Evolutionary conservation across 1,139 yeast genomes (phyloP).

Genomic region (Candida tetrigidarum): DNA sequence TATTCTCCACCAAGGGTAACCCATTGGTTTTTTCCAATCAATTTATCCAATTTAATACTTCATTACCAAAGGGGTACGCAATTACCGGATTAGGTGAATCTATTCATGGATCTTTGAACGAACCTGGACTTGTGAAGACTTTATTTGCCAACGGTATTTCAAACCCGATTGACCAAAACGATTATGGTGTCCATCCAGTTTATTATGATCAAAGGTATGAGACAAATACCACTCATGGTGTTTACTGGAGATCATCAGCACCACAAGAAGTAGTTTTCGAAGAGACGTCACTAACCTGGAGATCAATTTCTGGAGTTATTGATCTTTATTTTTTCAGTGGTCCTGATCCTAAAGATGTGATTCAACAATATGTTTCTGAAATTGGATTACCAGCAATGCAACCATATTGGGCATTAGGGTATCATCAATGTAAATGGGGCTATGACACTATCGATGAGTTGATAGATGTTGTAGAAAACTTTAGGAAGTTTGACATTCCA

Average conservation of each 20-base stretch:
- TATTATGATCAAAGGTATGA: constrained; percentile 26
- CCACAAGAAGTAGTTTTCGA: constrained; percentile 26
- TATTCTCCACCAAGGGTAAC: constrained; percentile 26
- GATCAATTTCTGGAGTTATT: constrained; percentile 30
- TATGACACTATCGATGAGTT: constrained; percentile 22
- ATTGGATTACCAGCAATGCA: constrained; percentile 27
- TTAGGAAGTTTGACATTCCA: constrained; percentile 24
- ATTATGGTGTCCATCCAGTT: constrained; percentile 28
- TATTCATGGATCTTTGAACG: constrained; percentile 29
- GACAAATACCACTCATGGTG: constrained; percentile 26
- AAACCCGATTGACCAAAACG: constrained; percentile 28
- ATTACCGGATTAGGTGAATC: constrained; percentile 37
- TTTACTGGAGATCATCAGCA: constrained; percentile 28
- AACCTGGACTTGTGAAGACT: constrained; percentile 31
- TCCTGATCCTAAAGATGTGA: constrained; percentile 32
- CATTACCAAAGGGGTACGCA: constrained; percentile 29
- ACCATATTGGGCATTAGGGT: constrained; percentile 30
- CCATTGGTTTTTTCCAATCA: constrained; percentile 36
- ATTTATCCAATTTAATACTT: constrained; percentile 32
- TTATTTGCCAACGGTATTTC: constrained; percentile 26
- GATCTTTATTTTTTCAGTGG: constrained; percentile 38
- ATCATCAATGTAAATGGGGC: constrained; percentile 30
- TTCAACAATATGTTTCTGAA: constrained; percentile 28
- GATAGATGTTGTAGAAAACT: constrained; percentile 23
- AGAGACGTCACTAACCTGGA: constrained; percentile 28